Base-by-base conservation (phyloP, 352 stramenopile genomes). In the Pythium folliculosum region DNA sequence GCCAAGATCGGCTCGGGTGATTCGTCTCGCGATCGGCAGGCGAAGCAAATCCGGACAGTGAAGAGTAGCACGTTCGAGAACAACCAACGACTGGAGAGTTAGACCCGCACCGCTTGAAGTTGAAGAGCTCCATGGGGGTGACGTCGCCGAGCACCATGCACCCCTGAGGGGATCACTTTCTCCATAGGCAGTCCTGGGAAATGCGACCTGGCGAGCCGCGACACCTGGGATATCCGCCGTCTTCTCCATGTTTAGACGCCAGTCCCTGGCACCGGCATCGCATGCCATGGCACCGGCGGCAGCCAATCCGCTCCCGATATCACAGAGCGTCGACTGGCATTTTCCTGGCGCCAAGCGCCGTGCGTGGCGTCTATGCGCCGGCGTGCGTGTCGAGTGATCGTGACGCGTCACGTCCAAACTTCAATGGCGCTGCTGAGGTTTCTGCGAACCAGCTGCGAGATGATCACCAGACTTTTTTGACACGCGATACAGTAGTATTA, bases 371-470 rank as follows among this genome's bases (percentile, higher is more conserved):
- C 40, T 13, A 47, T n/a, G 40, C 40, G 14, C 40, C 40, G 5
- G 3, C 3, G 27, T 5, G 27, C 27, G 40, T 21, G 38, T 53
- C 60, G 30, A 52, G 44, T 62, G 53, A 69, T 54, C 25, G 35
- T 63, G 64, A 25, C 56, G 64, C 57, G 64, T 71, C 64, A 71
- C 61, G 40, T n/a, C 37, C 35, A 21, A 72, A 72, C 51, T 72
- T 72, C 65, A 72, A 71, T 14, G 6, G 38, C 14, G 19, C 4
- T 50, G 56, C 47, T 70, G 63, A 70, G 63, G 63, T 65, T 61
- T 65, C 54, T 40, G 14, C 3, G 35, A 17, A 32, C 48, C 10
- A 47, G 12, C 40, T 47, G 40, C 40, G 40, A 47, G 40, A 7
- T 47, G 14, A 32, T 45, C 30, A n/a, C 37, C 52, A 37, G 50